Evolutionary conservation across 352 stramenopile genomes (phyloP).

Genomic region (Thalassiosira sp.): DNA sequence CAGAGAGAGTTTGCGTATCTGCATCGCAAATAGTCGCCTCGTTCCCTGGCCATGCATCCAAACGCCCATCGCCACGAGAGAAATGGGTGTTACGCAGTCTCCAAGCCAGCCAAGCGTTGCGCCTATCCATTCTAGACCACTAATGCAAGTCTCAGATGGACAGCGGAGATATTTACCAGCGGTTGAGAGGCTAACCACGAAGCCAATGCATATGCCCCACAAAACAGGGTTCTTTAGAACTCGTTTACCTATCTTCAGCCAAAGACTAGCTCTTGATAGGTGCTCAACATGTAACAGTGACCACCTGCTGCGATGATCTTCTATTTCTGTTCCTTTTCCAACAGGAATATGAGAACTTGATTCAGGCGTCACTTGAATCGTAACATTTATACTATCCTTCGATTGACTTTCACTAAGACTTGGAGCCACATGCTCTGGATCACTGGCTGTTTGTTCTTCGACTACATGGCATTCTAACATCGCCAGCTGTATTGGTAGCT

Average conservation of each 20-base stretch:
- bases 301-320: conserved; percentile 12
- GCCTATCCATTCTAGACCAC: conserved; percentile 35
- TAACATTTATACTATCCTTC: conserved; percentile 14
- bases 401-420: too few species aligned
- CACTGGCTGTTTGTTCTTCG: conserved; percentile 23
- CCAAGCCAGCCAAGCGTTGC: conserved; percentile 36
- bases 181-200: conserved; percentile 45
- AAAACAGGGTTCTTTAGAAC: conserved; percentile 40
- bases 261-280: conserved; percentile 6
- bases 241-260: conserved; percentile 23
- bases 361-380: neutral
- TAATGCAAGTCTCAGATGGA: conserved; percentile 20
- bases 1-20: conserved; percentile 5
- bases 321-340: conserved; percentile 4
- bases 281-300: conserved; percentile 3
- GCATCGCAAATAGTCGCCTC: conserved; percentile 16
- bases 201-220: conserved; percentile 37
- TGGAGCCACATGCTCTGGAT: too few species aligned
- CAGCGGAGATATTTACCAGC: conserved; percentile 30
- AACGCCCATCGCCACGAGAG: conserved; percentile 45
- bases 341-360: neutral
- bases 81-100: conserved; percentile 28
- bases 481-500: conserved; percentile 48
- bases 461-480: conserved; percentile 44
- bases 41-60: conserved; percentile 46